Evolutionary conservation across 768 basidiomycete species (phyloP).

Genomic region (Ephemerocybe angulata): DNA sequence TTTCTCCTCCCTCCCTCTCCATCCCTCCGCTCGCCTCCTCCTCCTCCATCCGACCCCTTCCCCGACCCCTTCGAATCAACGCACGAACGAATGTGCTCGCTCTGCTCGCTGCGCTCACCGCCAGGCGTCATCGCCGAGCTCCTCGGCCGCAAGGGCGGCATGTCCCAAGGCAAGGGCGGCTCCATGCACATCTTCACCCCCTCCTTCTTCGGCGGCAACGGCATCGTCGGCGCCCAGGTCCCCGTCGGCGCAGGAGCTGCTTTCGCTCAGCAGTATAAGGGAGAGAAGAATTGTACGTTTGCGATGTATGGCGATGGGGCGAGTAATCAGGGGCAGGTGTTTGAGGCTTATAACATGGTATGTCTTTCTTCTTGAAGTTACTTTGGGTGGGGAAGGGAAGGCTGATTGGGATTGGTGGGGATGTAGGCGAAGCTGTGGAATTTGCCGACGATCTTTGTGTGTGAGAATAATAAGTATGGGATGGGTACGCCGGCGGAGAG

Average conservation of each 20-base stretch:
- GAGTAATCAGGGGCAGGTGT: conserved; percentile 97
- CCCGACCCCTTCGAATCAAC: too few relatives aligned
- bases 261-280: conserved; percentile 87
- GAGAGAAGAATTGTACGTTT: conserved; percentile 76
- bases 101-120: too few relatives aligned
- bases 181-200: conserved; percentile 99
- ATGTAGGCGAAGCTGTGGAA: conserved; percentile 92
- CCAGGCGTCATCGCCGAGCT: too few relatives aligned
- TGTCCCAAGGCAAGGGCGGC: conserved; percentile 97
- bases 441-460: conserved; percentile 90
- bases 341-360: conserved; percentile 98
- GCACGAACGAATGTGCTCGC: too few relatives aligned
- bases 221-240: conserved; percentile 98
- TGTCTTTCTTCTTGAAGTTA: conserved; percentile 22
- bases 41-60: too few relatives aligned
- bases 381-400: too few relatives aligned
- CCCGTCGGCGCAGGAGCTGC: conserved; percentile 93
- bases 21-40: too few relatives aligned
- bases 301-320: conserved; percentile 97
- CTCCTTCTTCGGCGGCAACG: conserved; percentile 98
- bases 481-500: conserved; percentile 98
- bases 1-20: conserved; percentile 50
- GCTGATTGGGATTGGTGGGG: too few relatives aligned
- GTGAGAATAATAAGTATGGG: conserved; percentile 99
- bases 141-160: too few relatives aligned